Conservation (phyloP, 352 stramenopile species). For the Blastocystis sp. region DNA sequence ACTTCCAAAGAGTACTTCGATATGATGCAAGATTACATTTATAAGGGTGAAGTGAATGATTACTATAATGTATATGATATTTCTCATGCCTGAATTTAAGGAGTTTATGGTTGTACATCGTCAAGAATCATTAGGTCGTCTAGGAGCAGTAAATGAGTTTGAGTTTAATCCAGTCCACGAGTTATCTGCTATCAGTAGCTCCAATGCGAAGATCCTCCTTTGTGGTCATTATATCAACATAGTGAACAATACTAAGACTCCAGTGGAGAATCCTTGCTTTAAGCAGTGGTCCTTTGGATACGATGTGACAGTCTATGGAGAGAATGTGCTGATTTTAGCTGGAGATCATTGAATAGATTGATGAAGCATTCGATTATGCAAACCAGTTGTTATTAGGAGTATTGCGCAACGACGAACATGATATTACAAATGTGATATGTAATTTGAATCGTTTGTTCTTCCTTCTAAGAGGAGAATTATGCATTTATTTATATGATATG, state of each 20-base stretch:
- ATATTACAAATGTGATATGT: slow-evolving; percentile 15
- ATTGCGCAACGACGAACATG: slow-evolving; percentile 10
- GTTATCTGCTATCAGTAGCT: slow-evolving; percentile 10
- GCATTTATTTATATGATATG: not conserved
- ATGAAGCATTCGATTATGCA: slow-evolving; percentile 42
- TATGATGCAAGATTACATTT: slow-evolving; percentile 53
- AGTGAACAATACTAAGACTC: not conserved
- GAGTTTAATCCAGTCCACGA: slow-evolving; percentile 28
- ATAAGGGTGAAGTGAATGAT: slow-evolving; percentile 3
- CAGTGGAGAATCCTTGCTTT: not conserved
- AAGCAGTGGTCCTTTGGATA: slow-evolving; percentile 21
- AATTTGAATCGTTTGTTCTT: slow-evolving; percentile 22
- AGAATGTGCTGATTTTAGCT: not conserved
- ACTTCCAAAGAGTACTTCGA: slow-evolving; percentile 7
- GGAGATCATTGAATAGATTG: not conserved
- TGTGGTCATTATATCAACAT: slow-evolving; percentile 55
- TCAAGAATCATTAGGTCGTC: not conserved
- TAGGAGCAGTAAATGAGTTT: not conserved
- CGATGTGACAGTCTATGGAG: slow-evolving; percentile 28
- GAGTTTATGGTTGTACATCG: slow-evolving; percentile 52
- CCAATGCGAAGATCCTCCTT: slow-evolving; percentile 17
- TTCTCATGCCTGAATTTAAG: not conserved
- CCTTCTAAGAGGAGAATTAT: slow-evolving; percentile 20
- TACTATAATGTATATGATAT: not conserved
- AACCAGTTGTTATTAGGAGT: slow-evolving; percentile 33